Conservation (phyloP, 2,329 filamentous ascomycete genomes). For the Atkinsonella texensis region DNA sequence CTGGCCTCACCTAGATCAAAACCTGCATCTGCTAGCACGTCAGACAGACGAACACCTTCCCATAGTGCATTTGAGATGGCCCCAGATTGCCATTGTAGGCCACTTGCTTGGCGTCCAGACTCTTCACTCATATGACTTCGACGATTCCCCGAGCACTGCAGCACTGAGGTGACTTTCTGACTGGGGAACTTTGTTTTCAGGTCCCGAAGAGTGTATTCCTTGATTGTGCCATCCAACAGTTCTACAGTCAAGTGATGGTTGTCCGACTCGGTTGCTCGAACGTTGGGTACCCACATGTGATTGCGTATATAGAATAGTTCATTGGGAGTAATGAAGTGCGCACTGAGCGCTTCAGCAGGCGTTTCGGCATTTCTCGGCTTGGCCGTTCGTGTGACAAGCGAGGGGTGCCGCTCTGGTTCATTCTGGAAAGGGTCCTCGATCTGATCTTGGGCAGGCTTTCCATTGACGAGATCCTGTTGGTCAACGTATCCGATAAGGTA, state of each 20-base stretch:
- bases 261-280: conserved; percentile 24
- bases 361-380: conserved; percentile 53
- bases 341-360: conserved; percentile 33
- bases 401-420: conserved; percentile 40
- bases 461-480: conserved; percentile 44
- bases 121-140: conserved; percentile 44
- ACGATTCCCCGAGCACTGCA: conserved; percentile 51
- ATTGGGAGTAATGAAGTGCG: conserved; percentile 41
- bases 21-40: conserved; percentile 44
- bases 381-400: conserved; percentile 37
- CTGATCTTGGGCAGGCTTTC: conserved; percentile 36
- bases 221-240: conserved; percentile 40
- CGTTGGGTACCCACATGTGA: conserved; percentile 50
- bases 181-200: conserved; percentile 38
- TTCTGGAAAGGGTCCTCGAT: conserved; percentile 49
- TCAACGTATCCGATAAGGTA: conserved; percentile 53
- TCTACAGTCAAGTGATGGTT: conserved; percentile 40
- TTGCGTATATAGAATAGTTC: conserved; percentile 48
- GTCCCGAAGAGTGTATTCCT: conserved; percentile 41
- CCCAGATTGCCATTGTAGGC: conserved; percentile 46
- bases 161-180: conserved; percentile 39
- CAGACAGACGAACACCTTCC: conserved; percentile 43
- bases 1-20: conserved; percentile 29
- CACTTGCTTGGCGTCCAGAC: conserved; percentile 35
- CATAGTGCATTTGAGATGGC: conserved; percentile 49